Percentiles rank a stretch among this genome's conserved stretches.
Evolutionary conservation across 768 basidiomycete genomes (phyloP).

Genomic region (Lentinula lateritia): DNA sequence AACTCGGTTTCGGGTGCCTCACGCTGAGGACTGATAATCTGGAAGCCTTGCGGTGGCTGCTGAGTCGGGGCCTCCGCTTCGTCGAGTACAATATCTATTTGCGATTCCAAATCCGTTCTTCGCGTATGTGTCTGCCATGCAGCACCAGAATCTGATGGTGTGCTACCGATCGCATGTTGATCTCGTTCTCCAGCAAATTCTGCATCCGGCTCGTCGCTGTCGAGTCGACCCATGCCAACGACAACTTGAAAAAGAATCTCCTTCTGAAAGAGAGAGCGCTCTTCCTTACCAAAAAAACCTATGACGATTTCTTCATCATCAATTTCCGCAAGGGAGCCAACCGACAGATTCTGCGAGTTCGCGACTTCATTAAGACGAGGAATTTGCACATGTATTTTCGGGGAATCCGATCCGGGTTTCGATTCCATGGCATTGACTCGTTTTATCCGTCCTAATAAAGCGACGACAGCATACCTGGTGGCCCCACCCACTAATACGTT

Average conservation of each 20-base stretch:
- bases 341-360: conserved; percentile 1
- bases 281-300: conserved; percentile 47
- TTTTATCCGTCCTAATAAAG: conserved; percentile 67
- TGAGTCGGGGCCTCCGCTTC: not conserved
- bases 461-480: conserved; percentile 72
- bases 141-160: not conserved
- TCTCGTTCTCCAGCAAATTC: not conserved
- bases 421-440: conserved; percentile 46
- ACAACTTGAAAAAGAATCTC: conserved; percentile 85
- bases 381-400: conserved; percentile 10
- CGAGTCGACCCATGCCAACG: conserved; percentile 82
- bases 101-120: not conserved
- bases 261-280: conserved; percentile 65
- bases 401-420: conserved; percentile 11
- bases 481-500: conserved; percentile 69
- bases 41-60: not conserved
- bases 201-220: conserved; percentile 22
- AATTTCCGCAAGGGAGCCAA: conserved; percentile 10
- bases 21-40: not conserved
- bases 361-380: not conserved
- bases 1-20: not conserved
- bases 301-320: conserved; percentile 29
- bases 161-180: not conserved
- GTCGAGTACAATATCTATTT: not conserved
- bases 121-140: not conserved